These are phyloP conservation scores for Hirsutella minnesotensis DNA, from an alignment of 2,329 filamentous ascomycete species.

Conservation along the genomic window DNA sequence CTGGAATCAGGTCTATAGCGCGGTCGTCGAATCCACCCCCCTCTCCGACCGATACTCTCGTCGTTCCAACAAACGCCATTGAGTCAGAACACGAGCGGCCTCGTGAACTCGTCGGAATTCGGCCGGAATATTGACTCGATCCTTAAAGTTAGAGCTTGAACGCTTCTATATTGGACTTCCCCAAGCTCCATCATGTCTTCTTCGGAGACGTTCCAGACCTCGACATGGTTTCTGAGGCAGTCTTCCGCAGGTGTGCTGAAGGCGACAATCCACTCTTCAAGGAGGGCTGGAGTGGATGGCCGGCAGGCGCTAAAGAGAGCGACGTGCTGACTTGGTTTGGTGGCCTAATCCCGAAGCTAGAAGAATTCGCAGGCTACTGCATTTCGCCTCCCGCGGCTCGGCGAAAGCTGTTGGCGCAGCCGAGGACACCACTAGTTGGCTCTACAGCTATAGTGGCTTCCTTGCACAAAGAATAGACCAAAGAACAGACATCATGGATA, in stretches of 20 bases:
- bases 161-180: slow-evolving; percentile 21
- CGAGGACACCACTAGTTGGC: background rate
- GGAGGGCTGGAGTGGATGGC: slow-evolving; percentile 1
- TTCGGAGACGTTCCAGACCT: slow-evolving; percentile 17
- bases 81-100: slow-evolving; percentile 18
- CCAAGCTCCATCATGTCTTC: slow-evolving; percentile 18
- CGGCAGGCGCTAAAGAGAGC: background rate
- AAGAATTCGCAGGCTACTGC: background rate
- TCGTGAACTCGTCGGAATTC: slow-evolving; percentile 22
- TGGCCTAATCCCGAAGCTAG: background rate
- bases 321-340: background rate
- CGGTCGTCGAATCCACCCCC: background rate
- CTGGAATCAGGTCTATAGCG: background rate
- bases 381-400: background rate
- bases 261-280: slow-evolving; percentile 1
- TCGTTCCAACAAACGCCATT: slow-evolving; percentile 13
- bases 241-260: slow-evolving; percentile 22
- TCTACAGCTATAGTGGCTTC: background rate
- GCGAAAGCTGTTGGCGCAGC: too few relatives aligned
- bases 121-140: slow-evolving; percentile 19
- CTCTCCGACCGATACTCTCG: background rate
- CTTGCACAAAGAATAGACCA: too few relatives aligned
- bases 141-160: slow-evolving; percentile 21
- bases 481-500: too few relatives aligned
- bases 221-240: slow-evolving; percentile 15